Percentiles rank a stretch among this genome's conserved stretches.
These are phyloP conservation scores for Phanerochaete carnosa DNA, from an alignment of 768 basidiomycete species.

Conservation along the genomic window DNA sequence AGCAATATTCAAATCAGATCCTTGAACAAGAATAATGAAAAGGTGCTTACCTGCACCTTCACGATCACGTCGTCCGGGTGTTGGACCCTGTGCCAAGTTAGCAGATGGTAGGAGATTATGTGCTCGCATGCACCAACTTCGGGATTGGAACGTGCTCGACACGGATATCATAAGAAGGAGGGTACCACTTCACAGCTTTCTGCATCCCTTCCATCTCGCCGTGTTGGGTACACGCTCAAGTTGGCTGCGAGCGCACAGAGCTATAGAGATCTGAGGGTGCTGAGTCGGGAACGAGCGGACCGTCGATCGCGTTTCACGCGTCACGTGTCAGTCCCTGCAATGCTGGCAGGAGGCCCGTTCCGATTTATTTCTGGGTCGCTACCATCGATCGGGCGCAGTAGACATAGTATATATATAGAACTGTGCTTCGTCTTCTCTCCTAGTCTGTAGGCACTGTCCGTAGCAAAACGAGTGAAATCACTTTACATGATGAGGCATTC, in stretches of 20 bases:
- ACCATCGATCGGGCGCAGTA: not conserved
- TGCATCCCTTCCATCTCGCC: slow-evolving; percentile 12
- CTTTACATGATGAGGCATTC: slow-evolving; percentile 85
- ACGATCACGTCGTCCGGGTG: slow-evolving; percentile 78
- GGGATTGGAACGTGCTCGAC: slow-evolving; percentile 63
- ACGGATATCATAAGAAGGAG: slow-evolving; percentile 66
- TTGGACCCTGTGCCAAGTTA: slow-evolving; percentile 44
- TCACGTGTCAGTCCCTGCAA: not conserved
- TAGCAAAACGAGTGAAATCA: not conserved
- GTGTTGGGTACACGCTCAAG: too few relatives aligned
- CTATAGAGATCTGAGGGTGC: too few relatives aligned
- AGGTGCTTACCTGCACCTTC: slow-evolving; percentile 53
- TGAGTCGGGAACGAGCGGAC: not conserved
- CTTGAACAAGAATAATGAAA: not conserved
- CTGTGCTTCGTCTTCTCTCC: not conserved
- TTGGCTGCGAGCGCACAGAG: too few relatives aligned
- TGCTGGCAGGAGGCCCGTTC: not conserved
- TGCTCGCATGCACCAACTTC: slow-evolving; percentile 29
- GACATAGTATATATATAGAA: not conserved
- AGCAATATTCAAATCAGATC: not conserved
- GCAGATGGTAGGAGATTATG: not conserved
- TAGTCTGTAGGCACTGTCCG: not conserved
- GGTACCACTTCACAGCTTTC: slow-evolving; percentile 58
- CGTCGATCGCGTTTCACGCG: not conserved
- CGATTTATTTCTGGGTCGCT: not conserved